Percentiles rank a stretch among this genome's conserved stretches.
Conservation (phyloP, 495 filamentous ascomycete genomes). For the Beverwykella pulmonaria region DNA sequence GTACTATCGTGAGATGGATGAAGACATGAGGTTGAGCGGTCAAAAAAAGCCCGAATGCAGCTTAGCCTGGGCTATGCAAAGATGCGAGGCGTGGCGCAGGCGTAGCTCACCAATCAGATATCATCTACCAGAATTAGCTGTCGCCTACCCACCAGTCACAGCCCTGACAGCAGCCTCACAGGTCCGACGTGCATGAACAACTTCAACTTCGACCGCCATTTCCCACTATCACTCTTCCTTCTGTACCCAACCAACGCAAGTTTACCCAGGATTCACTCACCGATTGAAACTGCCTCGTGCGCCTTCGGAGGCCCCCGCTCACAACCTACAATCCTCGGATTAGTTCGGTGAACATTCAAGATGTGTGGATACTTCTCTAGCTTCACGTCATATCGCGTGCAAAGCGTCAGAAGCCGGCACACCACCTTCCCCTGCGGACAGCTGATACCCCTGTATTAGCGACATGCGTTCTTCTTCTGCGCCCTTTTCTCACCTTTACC, state of each 20-base stretch:
- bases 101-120: too few species aligned
- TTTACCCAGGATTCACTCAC: constrained; percentile 1
- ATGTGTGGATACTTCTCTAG: constrained; percentile 12
- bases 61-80: not conserved
- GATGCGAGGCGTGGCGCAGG: not conserved
- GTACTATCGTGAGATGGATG: constrained; percentile 11
- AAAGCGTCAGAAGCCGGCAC: constrained; percentile 16
- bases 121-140: too few species aligned
- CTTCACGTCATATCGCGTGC: constrained; percentile 7
- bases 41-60: not conserved
- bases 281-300: constrained; percentile 14
- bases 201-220: not conserved
- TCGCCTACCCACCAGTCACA: too few species aligned
- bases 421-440: constrained; percentile 4
- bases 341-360: constrained; percentile 15
- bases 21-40: not conserved
- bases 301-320: not conserved
- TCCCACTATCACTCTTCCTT: constrained; percentile 8
- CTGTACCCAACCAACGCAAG: constrained; percentile 10
- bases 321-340: not conserved
- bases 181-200: too few species aligned
- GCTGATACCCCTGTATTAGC: constrained; percentile 13
- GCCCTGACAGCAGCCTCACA: too few species aligned
- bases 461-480: not conserved
- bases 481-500: constrained; percentile 4